Evolutionary conservation across 768 basidiomycete species (phyloP).

Genomic region (Phanerochaete sordida): DNA sequence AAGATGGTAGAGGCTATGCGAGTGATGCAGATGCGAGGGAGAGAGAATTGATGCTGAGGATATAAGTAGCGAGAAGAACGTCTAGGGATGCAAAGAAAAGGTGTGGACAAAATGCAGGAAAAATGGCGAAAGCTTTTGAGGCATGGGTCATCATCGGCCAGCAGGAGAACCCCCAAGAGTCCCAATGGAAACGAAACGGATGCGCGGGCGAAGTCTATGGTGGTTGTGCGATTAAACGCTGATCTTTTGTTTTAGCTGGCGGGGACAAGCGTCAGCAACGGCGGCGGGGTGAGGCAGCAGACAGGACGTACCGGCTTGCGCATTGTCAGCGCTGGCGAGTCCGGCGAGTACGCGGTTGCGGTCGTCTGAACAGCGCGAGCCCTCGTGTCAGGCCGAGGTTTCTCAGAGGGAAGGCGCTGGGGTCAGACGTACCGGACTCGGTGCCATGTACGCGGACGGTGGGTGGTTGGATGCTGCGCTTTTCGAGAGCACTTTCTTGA

Average conservation of each 20-base stretch:
- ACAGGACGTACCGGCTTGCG: conserved; percentile 27
- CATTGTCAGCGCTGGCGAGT: conserved; percentile 32
- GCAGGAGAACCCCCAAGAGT: conserved; percentile 13
- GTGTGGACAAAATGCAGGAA: neutral
- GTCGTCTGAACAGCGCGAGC: conserved; percentile 16
- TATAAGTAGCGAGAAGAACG: conserved; percentile 2
- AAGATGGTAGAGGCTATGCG: conserved; percentile 2
- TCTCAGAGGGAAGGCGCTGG: neutral
- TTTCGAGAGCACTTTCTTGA: conserved; percentile 63
- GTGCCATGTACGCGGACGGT: conserved; percentile 15
- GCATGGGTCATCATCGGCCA: conserved; percentile 1
- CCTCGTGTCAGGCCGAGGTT: conserved; percentile 2
- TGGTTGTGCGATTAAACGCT: conserved; percentile 17
- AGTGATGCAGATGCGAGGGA: conserved; percentile 9
- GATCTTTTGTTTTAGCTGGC: conserved; percentile 26
- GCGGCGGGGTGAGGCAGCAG: neutral
- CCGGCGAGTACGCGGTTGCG: conserved; percentile 17
- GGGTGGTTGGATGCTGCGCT: conserved; percentile 28
- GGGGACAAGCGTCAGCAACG: conserved; percentile 1
- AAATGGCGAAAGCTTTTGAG: conserved; percentile 15
- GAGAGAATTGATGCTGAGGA: conserved; percentile 4
- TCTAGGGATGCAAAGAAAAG: conserved; percentile 9
- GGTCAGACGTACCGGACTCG: conserved; percentile 16
- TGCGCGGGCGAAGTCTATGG: conserved; percentile 18
- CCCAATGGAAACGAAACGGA: conserved; percentile 10